A percentile compares a stretch with the other conserved stretches of the same genome.
Conservation (phyloP, 805 yeast species). For the Saturnispora bothae region DNA sequence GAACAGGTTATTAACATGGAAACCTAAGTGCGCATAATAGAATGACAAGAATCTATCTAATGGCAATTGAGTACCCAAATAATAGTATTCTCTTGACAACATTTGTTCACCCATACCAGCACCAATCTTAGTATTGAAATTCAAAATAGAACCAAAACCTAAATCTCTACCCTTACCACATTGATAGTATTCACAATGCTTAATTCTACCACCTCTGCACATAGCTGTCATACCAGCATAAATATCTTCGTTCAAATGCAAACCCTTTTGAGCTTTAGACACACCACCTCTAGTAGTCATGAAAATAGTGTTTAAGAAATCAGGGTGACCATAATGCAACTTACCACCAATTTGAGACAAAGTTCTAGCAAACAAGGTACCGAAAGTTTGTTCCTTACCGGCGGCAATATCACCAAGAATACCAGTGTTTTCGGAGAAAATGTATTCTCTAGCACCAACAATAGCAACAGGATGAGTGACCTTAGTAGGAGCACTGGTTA, state of each 20-base stretch:
- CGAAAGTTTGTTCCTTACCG: constrained; percentile 83
- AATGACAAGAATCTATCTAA: constrained; percentile 72
- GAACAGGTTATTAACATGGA: constrained; percentile 72
- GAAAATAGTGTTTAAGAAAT: constrained; percentile 61
- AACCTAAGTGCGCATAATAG: constrained; percentile 82
- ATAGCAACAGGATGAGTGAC: constrained; percentile 64
- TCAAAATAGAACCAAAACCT: constrained; percentile 78
- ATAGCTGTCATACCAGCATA: constrained; percentile 82
- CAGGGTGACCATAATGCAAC: constrained; percentile 84
- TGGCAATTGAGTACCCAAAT: constrained; percentile 71
- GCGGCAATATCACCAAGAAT: constrained; percentile 84
- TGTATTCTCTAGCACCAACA: constrained; percentile 80
- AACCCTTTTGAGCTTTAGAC: constrained; percentile 77
- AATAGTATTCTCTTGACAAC: constrained; percentile 74
- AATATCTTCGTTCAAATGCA: constrained; percentile 79
- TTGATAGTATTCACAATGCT: constrained; percentile 80
- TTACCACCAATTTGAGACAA: constrained; percentile 79
- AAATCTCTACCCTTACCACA: constrained; percentile 89
- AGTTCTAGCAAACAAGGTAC: constrained; percentile 76
- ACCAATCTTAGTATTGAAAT: constrained; percentile 81
- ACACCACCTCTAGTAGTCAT: constrained; percentile 87
- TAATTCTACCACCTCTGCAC: constrained; percentile 78
- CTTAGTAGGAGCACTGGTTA: constrained; percentile 44
- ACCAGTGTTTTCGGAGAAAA: constrained; percentile 80
- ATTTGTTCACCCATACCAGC: constrained; percentile 92